Evolutionary conservation across 2,329 filamentous ascomycete species (phyloP).

Genomic region (Cadophora gregata): DNA sequence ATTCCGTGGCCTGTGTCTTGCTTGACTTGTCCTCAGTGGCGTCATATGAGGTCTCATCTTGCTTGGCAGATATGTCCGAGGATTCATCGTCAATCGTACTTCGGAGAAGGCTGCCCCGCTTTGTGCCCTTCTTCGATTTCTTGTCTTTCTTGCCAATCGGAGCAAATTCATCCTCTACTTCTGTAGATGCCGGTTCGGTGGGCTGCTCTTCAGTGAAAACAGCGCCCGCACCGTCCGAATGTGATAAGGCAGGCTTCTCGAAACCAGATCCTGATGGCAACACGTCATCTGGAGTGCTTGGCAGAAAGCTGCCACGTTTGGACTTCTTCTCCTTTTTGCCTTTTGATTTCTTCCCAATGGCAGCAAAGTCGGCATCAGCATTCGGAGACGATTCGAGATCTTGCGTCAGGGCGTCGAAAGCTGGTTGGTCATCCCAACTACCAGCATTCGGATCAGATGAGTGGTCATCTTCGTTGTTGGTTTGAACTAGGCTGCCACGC

Average conservation of each 20-base stretch:
- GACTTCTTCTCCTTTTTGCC: conserved; percentile 39
- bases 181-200: conserved; percentile 18
- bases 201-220: not conserved
- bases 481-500: conserved; percentile 30
- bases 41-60: not conserved
- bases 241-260: not conserved
- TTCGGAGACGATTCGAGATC: conserved; percentile 16
- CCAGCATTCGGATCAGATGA: conserved; percentile 21
- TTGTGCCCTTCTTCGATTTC: conserved; percentile 37
- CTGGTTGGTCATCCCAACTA: conserved; percentile 23
- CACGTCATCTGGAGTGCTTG: conserved; percentile 7
- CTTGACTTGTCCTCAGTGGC: conserved; percentile 3
- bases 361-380: conserved; percentile 30
- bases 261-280: not conserved
- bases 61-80: conserved; percentile 15
- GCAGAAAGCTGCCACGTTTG: conserved; percentile 26
- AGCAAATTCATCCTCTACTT: conserved; percentile 34
- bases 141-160: conserved; percentile 25
- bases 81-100: conserved; percentile 15
- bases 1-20: not conserved
- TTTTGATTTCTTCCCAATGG: conserved; percentile 32
- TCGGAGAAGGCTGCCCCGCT: conserved; percentile 24
- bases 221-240: not conserved
- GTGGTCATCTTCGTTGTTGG: conserved; percentile 31
- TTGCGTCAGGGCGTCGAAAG: conserved; percentile 19